Evolutionary conservation across 2,329 filamentous ascomycete genomes (phyloP), one percentile per base, ranked within the genome.

Genomic region (Cladosporium halotolerans): DNA sequence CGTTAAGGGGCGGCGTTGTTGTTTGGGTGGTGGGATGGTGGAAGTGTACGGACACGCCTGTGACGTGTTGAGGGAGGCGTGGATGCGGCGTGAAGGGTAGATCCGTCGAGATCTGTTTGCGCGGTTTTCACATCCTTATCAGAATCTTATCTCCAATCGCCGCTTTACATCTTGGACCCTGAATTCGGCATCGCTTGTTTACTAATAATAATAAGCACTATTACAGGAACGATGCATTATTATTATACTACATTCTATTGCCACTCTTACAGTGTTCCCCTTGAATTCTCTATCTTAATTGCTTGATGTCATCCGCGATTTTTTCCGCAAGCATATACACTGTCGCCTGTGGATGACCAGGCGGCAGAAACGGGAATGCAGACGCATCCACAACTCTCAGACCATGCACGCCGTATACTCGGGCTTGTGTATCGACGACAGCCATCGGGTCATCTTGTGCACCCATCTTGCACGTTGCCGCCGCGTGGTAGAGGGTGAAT

Each of bases 311-410:
- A 10, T 42, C 47, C 10, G 47, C 47, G 19, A 50, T 50, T 33
- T 52, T 52, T 23, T 45, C 43, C 16, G 41, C 49, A 14, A 52
- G 19, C 49, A 45, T 45, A 32, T 52, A 60, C 4, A 60, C 56
- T 3, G 58, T 63, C 23, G 52, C 55, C 49, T 62, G 55, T 6
- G 63, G 61, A 49, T 64, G 62, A 14, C 63, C 62, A 18, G 62
- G 59, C 4, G 60, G 58, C 46, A 62, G 39, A 11, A 63, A 38
- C 9, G 59, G 52, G 41, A 63, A 60, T 10, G 57, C 51, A 23
- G 49, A 52, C 10, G 57, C 58, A 55, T 64, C 62, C 9, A 63
- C 62, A 4, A 64, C 60, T 11, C 61, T 53, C 49, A 63, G 41
- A 1, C 56, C 48, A 1, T 54, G 42, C 6, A 62, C 61, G 2